Evolutionary conservation across 345 rosid genomes (phyloP).

Genomic region (Viola odorata): DNA sequence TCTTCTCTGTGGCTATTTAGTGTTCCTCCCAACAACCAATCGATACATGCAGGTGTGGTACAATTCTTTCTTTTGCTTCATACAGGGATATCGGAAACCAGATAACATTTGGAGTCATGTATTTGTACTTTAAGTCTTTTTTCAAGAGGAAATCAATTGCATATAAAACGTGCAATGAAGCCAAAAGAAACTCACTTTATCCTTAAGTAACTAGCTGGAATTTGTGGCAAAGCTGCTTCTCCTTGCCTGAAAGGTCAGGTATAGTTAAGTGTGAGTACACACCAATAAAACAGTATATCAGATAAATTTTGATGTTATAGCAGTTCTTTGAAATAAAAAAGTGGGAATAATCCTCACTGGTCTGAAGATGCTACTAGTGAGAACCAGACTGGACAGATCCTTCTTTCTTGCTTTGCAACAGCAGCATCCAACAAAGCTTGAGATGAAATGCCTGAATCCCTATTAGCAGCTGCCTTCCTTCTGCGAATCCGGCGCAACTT

Average conservation of each 20-base stretch:
- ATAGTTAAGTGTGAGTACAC: slow-evolving; percentile 18
- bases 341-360: slow-evolving; percentile 25
- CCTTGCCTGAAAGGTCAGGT: slow-evolving; percentile 20
- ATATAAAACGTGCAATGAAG: slow-evolving; percentile 4
- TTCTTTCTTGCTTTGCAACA: slow-evolving; percentile 18
- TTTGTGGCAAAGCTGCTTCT: slow-evolving; percentile 28
- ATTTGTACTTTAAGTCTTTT: no score
- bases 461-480: slow-evolving; percentile 8
- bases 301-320: neutral
- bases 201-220: slow-evolving; percentile 20
- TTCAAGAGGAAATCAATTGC: neutral
- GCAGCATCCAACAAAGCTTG: slow-evolving; percentile 12
- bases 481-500: slow-evolving; percentile 19
- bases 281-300: slow-evolving; percentile 7
- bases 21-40: no score
- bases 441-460: slow-evolving; percentile 14
- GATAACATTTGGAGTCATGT: neutral
- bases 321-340: slow-evolving; percentile 11
- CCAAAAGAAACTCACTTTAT: slow-evolving; percentile 26
- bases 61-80: no score
- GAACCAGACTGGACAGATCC: slow-evolving; percentile 24
- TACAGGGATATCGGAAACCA: no score
- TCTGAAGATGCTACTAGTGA: slow-evolving; percentile 26
- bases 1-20: no score
- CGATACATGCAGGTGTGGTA: no score